These are phyloP conservation scores for Leccinum boreale DNA, from an alignment of 768 basidiomycete genomes.

Conservation along the genomic window DNA sequence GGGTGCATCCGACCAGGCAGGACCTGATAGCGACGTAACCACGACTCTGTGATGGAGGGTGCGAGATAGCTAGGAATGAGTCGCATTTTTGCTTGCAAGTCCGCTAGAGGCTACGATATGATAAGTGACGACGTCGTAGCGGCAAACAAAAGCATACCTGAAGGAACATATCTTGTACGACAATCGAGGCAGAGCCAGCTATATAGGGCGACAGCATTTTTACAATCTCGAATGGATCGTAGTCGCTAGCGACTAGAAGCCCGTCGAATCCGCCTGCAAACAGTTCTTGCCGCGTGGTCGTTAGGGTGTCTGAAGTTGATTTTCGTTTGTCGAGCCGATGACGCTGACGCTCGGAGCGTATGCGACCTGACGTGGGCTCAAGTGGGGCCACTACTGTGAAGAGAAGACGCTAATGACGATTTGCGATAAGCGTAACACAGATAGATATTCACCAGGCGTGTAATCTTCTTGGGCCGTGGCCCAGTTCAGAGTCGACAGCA, in stretches of 20 bases:
- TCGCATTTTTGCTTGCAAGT: slow-evolving; percentile 71
- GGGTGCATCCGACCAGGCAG: slow-evolving; percentile 98
- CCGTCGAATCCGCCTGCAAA: slow-evolving; percentile 88
- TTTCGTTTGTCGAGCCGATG: slow-evolving; percentile 75
- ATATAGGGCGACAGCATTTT: slow-evolving; percentile 73
- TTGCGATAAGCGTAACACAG: neutral
- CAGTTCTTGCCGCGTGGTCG: slow-evolving; percentile 69
- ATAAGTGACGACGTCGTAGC: slow-evolving; percentile 5
- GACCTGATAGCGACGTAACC: slow-evolving; percentile 89
- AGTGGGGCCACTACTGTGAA: slow-evolving; percentile 54
- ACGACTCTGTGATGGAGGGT: slow-evolving; percentile 80
- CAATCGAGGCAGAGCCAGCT: slow-evolving; percentile 80
- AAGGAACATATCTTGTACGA: slow-evolving; percentile 79
- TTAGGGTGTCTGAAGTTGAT: slow-evolving; percentile 57
- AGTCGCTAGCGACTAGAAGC: slow-evolving; percentile 80
- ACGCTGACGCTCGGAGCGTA: slow-evolving; percentile 72
- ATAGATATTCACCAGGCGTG: slow-evolving; percentile 48
- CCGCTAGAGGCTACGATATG: slow-evolving; percentile 59
- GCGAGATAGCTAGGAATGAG: slow-evolving; percentile 65
- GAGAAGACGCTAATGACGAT: slow-evolving; percentile 2
- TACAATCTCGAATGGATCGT: slow-evolving; percentile 81
- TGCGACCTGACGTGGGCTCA: slow-evolving; percentile 54
- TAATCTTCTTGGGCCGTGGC: slow-evolving; percentile 80
- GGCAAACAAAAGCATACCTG: slow-evolving; percentile 46
- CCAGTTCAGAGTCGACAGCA: slow-evolving; percentile 83